Conservation (phyloP, 805 yeast genomes). For the Candida tammaniensis region DNA sequence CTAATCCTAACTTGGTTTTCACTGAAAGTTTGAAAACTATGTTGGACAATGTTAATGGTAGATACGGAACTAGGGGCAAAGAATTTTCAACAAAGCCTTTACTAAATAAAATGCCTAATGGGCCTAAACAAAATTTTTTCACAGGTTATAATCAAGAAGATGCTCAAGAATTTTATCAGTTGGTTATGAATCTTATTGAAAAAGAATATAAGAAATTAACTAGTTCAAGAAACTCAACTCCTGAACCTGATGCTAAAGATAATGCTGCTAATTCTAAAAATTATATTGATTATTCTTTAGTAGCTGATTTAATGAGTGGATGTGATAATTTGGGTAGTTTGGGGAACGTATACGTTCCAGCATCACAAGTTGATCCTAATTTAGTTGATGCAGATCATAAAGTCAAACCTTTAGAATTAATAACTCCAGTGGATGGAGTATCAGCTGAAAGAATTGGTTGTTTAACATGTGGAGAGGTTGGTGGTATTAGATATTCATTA, state of each 20-base stretch:
- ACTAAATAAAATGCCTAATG: conserved; percentile 68
- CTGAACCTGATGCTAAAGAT: conserved; percentile 19
- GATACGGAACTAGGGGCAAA: conserved; percentile 48
- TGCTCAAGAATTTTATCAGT: conserved; percentile 93
- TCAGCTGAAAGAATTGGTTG: conserved; percentile 90
- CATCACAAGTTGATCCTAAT: conserved; percentile 74
- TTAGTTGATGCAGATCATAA: conserved; percentile 40
- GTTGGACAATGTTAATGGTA: conserved; percentile 57
- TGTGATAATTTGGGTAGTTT: conserved; percentile 52
- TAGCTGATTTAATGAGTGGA: conserved; percentile 30
- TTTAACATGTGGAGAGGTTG: conserved; percentile 86
- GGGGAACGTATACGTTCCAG: conserved; percentile 70
- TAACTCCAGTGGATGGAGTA: conserved; percentile 92
- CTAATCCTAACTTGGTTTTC: conserved; percentile 38
- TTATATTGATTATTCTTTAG: conserved; percentile 20
- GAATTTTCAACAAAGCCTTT: conserved; percentile 61
- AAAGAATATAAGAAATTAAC: conserved; percentile 43
- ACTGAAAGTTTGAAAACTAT: conserved; percentile 52
- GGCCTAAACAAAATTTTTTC: conserved; percentile 74
- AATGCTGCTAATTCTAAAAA: too few relatives aligned
- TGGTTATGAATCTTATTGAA: conserved; percentile 66
- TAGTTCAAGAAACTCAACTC: conserved; percentile 19
- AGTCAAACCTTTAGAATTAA: conserved; percentile 51
- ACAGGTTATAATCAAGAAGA: conserved; percentile 91
- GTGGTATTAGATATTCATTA: conserved; percentile 83